Evolutionary conservation across 2,329 filamentous ascomycete genomes (phyloP).

Genomic region (Alternaria atra): DNA sequence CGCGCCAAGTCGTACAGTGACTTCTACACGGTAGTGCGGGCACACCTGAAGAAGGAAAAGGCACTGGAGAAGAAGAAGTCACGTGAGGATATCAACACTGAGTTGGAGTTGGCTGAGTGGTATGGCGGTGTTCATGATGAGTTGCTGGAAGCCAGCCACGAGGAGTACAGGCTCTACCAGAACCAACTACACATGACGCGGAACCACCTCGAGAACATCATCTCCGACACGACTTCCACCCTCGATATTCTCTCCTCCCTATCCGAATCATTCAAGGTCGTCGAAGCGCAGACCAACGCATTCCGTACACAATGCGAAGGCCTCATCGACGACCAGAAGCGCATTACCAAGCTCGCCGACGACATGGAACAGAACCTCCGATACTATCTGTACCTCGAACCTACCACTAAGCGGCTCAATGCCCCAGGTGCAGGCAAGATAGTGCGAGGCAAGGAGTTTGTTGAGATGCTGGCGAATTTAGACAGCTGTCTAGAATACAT

Average conservation of each 20-base stretch:
- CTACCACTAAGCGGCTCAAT: constrained; percentile 87
- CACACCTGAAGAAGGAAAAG: constrained; percentile 65
- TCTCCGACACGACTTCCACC: constrained; percentile 78
- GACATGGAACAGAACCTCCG: constrained; percentile 89
- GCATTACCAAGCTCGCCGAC: constrained; percentile 80
- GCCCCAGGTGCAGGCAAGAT: constrained; percentile 87
- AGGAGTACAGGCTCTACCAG: constrained; percentile 83
- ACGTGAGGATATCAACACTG: constrained; percentile 61
- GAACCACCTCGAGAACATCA: constrained; percentile 79
- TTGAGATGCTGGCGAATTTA: constrained; percentile 85
- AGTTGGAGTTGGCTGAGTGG: constrained; percentile 67
- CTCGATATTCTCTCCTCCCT: constrained; percentile 79
- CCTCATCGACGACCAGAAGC: constrained; percentile 80
- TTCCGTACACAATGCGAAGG: constrained; percentile 94
- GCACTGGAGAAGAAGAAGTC: constrained; percentile 48
- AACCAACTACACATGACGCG: constrained; percentile 84
- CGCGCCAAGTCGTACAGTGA: constrained; percentile 82
- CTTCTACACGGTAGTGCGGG: constrained; percentile 72
- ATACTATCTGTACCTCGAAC: constrained; percentile 94
- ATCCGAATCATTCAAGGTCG: constrained; percentile 84
- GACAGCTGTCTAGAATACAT: constrained; percentile 95
- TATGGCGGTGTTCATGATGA: constrained; percentile 69
- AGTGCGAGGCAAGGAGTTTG: constrained; percentile 84
- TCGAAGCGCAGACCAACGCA: constrained; percentile 89
- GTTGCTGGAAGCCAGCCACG: constrained; percentile 82